Evolutionary conservation across 2,329 filamentous ascomycete genomes (phyloP).

Genomic region (Pestalotiopsis sp.): DNA sequence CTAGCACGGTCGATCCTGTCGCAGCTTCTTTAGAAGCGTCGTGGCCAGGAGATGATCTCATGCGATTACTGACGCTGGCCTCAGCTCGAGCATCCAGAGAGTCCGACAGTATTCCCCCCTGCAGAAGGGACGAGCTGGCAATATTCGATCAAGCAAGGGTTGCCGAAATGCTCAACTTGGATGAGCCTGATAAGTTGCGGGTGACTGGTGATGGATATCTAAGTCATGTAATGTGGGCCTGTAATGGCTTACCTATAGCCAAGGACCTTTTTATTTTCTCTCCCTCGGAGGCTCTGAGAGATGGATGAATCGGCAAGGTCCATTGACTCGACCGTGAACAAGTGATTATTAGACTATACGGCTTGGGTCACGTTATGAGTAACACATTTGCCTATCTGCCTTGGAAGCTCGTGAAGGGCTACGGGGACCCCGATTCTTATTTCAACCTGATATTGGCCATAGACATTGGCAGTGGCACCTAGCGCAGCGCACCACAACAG

Average conservation of each 20-base stretch:
- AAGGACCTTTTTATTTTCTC: neutral
- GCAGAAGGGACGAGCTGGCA: neutral
- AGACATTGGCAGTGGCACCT: neutral
- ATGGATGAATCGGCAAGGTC: neutral
- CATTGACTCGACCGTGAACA: neutral
- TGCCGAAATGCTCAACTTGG: neutral
- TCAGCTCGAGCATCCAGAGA: neutral
- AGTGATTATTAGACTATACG: neutral
- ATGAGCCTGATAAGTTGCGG: neutral
- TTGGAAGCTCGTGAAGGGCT: neutral
- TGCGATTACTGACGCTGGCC: neutral
- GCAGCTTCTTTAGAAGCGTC: neutral
- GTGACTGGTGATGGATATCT: neutral
- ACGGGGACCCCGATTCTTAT: slow-evolving; percentile 3
- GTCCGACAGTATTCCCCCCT: neutral
- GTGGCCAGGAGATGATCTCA: neutral
- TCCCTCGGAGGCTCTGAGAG: neutral
- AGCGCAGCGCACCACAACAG: neutral
- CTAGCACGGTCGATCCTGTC: neutral
- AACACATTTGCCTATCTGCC: neutral
- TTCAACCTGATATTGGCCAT: neutral
- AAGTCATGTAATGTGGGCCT: neutral
- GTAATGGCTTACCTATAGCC: neutral
- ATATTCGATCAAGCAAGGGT: neutral
- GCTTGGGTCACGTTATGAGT: neutral